phyloP scores from a whole-genome alignment of 352 stramenopile genomes.

The Globisporangium carolinianum region DNA sequence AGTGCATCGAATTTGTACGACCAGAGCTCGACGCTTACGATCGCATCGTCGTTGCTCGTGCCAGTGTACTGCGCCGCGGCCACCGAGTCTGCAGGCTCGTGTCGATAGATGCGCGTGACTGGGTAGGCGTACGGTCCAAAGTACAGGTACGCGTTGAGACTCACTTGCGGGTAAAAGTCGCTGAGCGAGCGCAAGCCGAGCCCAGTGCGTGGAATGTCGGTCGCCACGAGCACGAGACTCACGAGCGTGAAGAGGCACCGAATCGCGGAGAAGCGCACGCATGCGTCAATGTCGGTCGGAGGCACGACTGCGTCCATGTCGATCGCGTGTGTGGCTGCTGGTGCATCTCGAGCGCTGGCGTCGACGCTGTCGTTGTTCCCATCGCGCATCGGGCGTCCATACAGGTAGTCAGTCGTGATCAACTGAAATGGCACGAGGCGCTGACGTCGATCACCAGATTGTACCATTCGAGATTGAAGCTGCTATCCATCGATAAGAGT shows the following conservation, averaged over 20 bases:
- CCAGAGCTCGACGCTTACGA: slow-evolving; percentile 11
- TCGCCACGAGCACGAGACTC: slow-evolving; percentile 23
- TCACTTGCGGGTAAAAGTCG: slow-evolving; percentile 14
- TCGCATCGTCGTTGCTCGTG: not conserved
- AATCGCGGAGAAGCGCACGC: slow-evolving; percentile 17
- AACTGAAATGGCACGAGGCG: too few species aligned
- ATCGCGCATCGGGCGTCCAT: too few species aligned
- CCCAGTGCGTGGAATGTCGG: slow-evolving; percentile 42
- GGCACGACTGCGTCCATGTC: too few species aligned
- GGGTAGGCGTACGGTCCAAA: slow-evolving; percentile 46
- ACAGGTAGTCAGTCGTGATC: too few species aligned
- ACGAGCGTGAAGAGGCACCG: slow-evolving; percentile 24
- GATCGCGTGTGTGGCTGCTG: too few species aligned
- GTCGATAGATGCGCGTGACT: slow-evolving; percentile 17
- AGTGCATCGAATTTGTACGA: slow-evolving; percentile 33
- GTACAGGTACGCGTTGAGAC: slow-evolving; percentile 21
- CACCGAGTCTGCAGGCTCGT: slow-evolving; percentile 12
- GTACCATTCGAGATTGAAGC: too few species aligned
- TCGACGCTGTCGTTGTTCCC: too few species aligned
- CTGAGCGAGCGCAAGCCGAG: slow-evolving; percentile 14
- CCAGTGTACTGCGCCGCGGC: not conserved
- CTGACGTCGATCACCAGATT: too few species aligned
- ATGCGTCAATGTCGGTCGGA: not conserved
- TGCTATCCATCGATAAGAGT: too few species aligned
- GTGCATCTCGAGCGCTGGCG: too few species aligned